Evolutionary conservation across 805 yeast genomes (phyloP).

Genomic region (Debaryomyces maramus): DNA sequence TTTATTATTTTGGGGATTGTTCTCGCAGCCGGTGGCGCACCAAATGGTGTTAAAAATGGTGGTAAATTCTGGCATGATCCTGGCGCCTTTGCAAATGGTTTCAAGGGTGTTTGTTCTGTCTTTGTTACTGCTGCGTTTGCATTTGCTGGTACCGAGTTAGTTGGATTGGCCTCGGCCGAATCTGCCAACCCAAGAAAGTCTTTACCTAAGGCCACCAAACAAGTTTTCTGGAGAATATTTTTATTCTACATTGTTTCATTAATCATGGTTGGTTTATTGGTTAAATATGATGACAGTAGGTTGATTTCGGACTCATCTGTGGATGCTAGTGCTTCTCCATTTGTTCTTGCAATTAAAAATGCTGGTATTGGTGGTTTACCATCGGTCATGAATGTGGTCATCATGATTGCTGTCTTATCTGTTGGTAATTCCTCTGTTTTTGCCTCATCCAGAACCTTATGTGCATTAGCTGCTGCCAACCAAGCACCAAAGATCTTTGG

Average conservation of each 20-base stretch:
- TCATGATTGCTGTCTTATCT: conserved; percentile 40
- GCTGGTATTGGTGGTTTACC: conserved; percentile 41
- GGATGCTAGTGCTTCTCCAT: conserved; percentile 35
- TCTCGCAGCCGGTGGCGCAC: conserved; percentile 48
- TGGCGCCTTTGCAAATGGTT: conserved; percentile 54
- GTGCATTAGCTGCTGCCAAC: conserved; percentile 46
- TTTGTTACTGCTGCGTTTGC: conserved; percentile 45
- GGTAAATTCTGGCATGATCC: conserved; percentile 53
- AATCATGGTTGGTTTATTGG: conserved; percentile 50
- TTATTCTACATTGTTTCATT: conserved; percentile 46
- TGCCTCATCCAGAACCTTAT: conserved; percentile 44
- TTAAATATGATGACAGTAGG: conserved; percentile 43
- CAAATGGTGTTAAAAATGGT: conserved; percentile 49
- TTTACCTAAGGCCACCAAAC: conserved; percentile 42
- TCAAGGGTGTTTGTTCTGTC: conserved; percentile 40
- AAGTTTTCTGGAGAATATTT: conserved; percentile 43
- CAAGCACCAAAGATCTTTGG: conserved; percentile 45
- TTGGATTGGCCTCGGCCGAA: conserved; percentile 44
- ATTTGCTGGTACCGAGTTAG: conserved; percentile 42
- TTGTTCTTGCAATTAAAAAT: conserved; percentile 38
- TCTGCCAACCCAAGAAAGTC: conserved; percentile 37
- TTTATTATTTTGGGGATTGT: conserved; percentile 53
- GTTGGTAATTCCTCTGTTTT: conserved; percentile 46
- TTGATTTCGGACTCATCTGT: conserved; percentile 24
- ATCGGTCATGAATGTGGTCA: conserved; percentile 40